A percentile compares a stretch with the other conserved stretches of the same genome.
phyloP scores from a whole-genome alignment of 2,329 filamentous ascomycete species.

The Venturia pyrina region DNA sequence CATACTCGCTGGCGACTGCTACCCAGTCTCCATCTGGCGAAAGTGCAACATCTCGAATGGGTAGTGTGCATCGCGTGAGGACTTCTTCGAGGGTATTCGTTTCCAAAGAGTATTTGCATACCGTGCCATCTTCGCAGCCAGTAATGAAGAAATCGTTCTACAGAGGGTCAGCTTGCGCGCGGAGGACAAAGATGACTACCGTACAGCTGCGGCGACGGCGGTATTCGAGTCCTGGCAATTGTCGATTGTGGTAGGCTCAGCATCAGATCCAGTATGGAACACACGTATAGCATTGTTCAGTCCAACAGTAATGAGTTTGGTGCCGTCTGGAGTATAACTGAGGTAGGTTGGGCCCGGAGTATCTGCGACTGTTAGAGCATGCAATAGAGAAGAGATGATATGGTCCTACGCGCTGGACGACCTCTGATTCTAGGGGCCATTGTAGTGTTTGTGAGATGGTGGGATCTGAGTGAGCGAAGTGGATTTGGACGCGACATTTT shows the following conservation, averaged over 20 bases:
- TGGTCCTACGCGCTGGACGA: conserved; percentile 24
- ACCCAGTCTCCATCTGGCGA: conserved; percentile 77
- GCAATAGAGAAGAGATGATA: neutral
- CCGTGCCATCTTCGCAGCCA: conserved; percentile 90
- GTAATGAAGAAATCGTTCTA: conserved; percentile 76
- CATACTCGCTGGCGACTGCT: conserved; percentile 86
- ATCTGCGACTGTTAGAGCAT: conserved; percentile 38
- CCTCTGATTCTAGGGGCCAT: conserved; percentile 18
- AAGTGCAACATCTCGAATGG: conserved; percentile 75
- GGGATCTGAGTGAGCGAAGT: neutral
- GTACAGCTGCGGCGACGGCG: conserved; percentile 60
- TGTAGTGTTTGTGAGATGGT: neutral
- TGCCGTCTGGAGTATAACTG: conserved; percentile 81
- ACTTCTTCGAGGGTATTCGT: conserved; percentile 68
- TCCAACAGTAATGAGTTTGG: conserved; percentile 79
- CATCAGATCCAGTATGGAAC: conserved; percentile 83
- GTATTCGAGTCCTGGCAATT: conserved; percentile 82
- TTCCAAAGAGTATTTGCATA: conserved; percentile 80
- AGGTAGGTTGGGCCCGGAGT: conserved; percentile 80
- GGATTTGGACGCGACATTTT: neutral
- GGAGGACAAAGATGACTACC: conserved; percentile 16
- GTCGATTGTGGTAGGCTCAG: conserved; percentile 86
- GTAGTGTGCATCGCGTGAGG: conserved; percentile 72
- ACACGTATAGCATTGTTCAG: conserved; percentile 89
- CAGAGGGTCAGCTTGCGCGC: conserved; percentile 16